A percentile compares a stretch with the other conserved stretches of the same genome.
phyloP scores from a whole-genome alignment of 2,329 filamentous ascomycete species.

The Botryotinia globosa region DNA sequence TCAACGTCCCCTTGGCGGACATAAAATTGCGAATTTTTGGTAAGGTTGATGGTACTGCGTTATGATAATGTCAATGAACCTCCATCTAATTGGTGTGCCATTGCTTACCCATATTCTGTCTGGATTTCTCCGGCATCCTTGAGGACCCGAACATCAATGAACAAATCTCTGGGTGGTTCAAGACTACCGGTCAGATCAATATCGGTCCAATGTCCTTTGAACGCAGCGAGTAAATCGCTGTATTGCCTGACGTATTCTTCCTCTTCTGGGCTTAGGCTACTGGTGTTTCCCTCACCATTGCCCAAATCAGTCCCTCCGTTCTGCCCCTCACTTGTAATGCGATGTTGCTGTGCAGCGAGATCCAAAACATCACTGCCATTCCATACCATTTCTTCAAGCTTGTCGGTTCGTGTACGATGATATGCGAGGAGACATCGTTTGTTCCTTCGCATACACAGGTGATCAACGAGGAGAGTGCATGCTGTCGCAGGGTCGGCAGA shows the following conservation, averaged over 20 bases:
- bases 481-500: conserved; percentile 78
- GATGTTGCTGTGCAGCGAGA: conserved; percentile 56
- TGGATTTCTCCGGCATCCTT: conserved; percentile 98
- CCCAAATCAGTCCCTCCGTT: conserved; percentile 37
- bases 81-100: conserved; percentile 19
- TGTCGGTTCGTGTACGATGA: conserved; percentile 84
- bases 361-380: conserved; percentile 81
- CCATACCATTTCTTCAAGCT: conserved; percentile 93
- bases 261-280: conserved; percentile 88
- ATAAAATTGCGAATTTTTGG: conserved; percentile 97
- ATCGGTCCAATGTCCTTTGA: conserved; percentile 98
- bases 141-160: conserved; percentile 92
- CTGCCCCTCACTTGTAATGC: conserved; percentile 36
- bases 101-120: conserved; percentile 89
- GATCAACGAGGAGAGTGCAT: conserved; percentile 86
- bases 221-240: conserved; percentile 86
- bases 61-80: conserved; percentile 23
- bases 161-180: conserved; percentile 90
- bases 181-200: conserved; percentile 92
- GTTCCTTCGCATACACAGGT: conserved; percentile 91
- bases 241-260: conserved; percentile 95
- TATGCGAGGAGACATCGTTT: conserved; percentile 95
- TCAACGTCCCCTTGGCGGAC: conserved; percentile 96
- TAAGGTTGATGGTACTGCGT: conserved; percentile 83
- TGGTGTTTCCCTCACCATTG: conserved; percentile 55